Base-by-base conservation (phyloP, 495 filamentous ascomycete genomes). In the Penicillium alfredii region DNA sequence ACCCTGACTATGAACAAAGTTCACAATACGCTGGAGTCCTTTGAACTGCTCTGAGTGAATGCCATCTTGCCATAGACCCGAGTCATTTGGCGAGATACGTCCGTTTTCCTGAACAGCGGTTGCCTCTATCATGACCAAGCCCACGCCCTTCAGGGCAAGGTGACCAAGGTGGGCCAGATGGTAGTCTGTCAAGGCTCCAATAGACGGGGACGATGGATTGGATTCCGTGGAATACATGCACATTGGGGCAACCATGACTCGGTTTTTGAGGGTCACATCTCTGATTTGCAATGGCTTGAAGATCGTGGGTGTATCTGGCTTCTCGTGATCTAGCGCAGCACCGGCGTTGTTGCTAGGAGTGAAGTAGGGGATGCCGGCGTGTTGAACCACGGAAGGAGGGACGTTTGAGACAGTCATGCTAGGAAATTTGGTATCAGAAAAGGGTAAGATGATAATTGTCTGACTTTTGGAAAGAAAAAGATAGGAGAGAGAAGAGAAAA, bases 171-270 rank as follows among this genome's bases (percentile, higher is more conserved):
- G 68, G 64, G 80, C 64, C 19, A 86, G 61, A 54, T 88, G 83
- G 64, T 71, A 89, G 36, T 81, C 75, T 4, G 82, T 86, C 13
- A 80, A 58, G 48, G 80, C 77, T 12, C 84, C 84, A 31, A 80
- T 65, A 17, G 33, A 45, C 1, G 61, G 60, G 4, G 61, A 62
- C 2, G 30, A 14, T 4, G 56, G 58, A 40, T 64, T 39, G 2
- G 56, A 37, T 4, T 78, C 66, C 10, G 81, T 70, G 8, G 73
- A 79, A 56, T 86, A 88, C 50, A 72, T 80, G 69, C 84, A 87
- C 58, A 68, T 64, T 7, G 66, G 65, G 6, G 59, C 49, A 9
- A 77, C 72, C 5, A 69, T 71, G 42, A 86, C 74, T 34, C 86
- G 78, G 58, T 93, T 89, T 45, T 82, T 81, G 16, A 89, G 64